Percentiles rank a stretch among this genome's conserved stretches.
phyloP scores from a whole-genome alignment of 2,329 filamentous ascomycete genomes.

The Trichoderma breve region DNA sequence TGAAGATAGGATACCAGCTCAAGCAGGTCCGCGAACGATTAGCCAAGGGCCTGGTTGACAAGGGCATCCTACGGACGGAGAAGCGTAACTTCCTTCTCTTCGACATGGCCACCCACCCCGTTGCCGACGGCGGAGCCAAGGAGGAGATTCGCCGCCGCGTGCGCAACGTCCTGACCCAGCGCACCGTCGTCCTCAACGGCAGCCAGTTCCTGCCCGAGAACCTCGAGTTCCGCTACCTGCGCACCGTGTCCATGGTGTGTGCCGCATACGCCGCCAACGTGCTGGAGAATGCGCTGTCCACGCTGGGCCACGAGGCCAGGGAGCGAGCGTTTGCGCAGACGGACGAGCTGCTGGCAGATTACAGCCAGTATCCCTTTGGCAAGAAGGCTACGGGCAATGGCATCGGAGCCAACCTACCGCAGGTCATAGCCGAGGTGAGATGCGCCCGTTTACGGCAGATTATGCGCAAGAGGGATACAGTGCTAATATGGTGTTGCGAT shows the following conservation, averaged over 20 bases:
- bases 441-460: not conserved
- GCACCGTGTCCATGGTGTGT: conserved; percentile 95
- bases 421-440: conserved; percentile 71
- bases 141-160: conserved; percentile 94
- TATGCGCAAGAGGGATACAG: not conserved
- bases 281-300: conserved; percentile 93
- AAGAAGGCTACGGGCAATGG: conserved; percentile 75
- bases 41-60: conserved; percentile 96
- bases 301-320: conserved; percentile 87
- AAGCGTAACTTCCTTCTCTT: conserved; percentile 99
- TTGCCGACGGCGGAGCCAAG: conserved; percentile 94
- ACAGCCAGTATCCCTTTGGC: conserved; percentile 96
- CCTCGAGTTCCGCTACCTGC: conserved; percentile 88
- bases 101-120: conserved; percentile 98
- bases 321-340: conserved; percentile 96
- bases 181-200: conserved; percentile 83
- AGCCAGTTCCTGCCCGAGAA: conserved; percentile 91
- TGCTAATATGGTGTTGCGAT: not conserved
- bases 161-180: conserved; percentile 86
- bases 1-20: conserved; percentile 99
- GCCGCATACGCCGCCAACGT: conserved; percentile 98
- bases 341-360: conserved; percentile 91
- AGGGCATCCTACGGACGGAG: conserved; percentile 96
- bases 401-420: conserved; percentile 88
- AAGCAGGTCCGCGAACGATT: conserved; percentile 98